phyloP scores from a whole-genome alignment of 371 early-diverging fungal genomes.

The Mucor piriformis region DNA sequence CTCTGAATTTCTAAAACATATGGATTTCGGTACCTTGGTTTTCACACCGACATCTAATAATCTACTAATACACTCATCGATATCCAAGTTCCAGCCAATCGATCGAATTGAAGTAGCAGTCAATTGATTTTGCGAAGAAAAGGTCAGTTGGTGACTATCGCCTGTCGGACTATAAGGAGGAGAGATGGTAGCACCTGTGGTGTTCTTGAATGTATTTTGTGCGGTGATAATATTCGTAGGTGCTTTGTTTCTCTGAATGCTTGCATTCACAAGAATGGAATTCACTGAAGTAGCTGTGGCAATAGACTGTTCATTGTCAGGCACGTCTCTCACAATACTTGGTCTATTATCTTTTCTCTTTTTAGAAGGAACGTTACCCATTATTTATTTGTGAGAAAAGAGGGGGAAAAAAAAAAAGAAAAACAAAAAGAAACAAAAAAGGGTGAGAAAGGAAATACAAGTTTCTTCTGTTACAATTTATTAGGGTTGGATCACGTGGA shows the following conservation, averaged over 20 bases:
- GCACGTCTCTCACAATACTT: constrained; percentile 45
- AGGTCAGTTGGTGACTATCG: constrained; percentile 36
- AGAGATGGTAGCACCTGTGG: background rate
- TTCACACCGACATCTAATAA: constrained; percentile 77
- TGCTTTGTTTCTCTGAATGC: background rate
- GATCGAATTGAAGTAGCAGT: constrained; percentile 51
- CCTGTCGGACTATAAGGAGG: background rate
- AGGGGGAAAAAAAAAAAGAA: constrained; percentile 15
- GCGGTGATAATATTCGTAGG: constrained; percentile 2
- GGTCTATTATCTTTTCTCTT: constrained; percentile 47
- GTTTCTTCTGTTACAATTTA: background rate
- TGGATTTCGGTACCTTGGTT: constrained; percentile 71
- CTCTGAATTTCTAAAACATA: constrained; percentile 84
- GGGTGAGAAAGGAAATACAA: background rate
- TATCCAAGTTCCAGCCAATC: constrained; percentile 60
- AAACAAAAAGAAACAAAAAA: constrained; percentile 11
- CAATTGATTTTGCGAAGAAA: constrained; percentile 44
- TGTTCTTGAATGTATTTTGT: constrained; percentile 4
- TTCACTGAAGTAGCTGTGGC: constrained; percentile 49
- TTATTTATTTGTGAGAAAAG: constrained; percentile 9
- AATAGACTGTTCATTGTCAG: constrained; percentile 49
- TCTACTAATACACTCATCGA: constrained; percentile 88
- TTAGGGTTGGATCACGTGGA: constrained; percentile 2
- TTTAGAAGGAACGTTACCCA: constrained; percentile 51
- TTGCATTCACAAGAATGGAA: constrained; percentile 48